phyloP scores from a whole-genome alignment of 2,329 filamentous ascomycete species.

The Cercospora beticola region DNA sequence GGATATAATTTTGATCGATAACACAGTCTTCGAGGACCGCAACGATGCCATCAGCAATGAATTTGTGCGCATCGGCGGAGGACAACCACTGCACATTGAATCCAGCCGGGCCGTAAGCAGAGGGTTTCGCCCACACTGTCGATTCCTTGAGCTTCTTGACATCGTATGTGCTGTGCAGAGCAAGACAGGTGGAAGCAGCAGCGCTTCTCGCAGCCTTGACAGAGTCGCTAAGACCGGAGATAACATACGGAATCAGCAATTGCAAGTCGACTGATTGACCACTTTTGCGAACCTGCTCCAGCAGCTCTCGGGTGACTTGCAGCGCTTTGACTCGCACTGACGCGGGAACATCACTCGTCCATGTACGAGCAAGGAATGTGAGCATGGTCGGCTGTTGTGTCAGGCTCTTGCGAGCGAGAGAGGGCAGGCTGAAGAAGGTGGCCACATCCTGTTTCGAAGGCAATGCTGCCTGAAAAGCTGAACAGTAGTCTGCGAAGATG shows the following conservation, averaged over 20 bases:
- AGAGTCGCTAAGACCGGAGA: constrained; percentile 54
- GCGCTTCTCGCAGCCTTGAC: constrained; percentile 61
- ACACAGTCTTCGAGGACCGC: constrained; percentile 82
- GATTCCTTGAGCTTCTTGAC: constrained; percentile 18
- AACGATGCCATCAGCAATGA: constrained; percentile 67
- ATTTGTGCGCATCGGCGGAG: constrained; percentile 56
- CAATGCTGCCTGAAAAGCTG: constrained; percentile 20
- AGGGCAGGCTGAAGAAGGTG: constrained; percentile 17
- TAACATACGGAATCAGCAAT: constrained; percentile 74
- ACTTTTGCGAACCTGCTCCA: constrained; percentile 16
- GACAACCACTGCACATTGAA: constrained; percentile 58
- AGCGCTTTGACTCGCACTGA: constrained; percentile 22
- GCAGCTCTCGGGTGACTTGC: constrained; percentile 16
- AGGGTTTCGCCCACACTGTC: constrained; percentile 55
- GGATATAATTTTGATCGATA: constrained; percentile 71
- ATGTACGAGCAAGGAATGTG: constrained; percentile 25
- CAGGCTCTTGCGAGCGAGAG: constrained; percentile 18
- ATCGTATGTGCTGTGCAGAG: constrained; percentile 15
- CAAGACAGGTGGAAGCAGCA: constrained; percentile 20
- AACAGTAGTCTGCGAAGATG: constrained; percentile 18
- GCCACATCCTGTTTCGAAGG: constrained; percentile 20
- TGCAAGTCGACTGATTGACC: constrained; percentile 59
- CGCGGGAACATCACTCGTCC: constrained; percentile 18
- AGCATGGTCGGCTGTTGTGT: constrained; percentile 20
- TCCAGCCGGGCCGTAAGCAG: constrained; percentile 62